A percentile compares a stretch with the other conserved stretches of the same genome.
These are phyloP conservation scores for Collybia mongolica DNA, from an alignment of 768 basidiomycete genomes.

Conservation along the genomic window DNA sequence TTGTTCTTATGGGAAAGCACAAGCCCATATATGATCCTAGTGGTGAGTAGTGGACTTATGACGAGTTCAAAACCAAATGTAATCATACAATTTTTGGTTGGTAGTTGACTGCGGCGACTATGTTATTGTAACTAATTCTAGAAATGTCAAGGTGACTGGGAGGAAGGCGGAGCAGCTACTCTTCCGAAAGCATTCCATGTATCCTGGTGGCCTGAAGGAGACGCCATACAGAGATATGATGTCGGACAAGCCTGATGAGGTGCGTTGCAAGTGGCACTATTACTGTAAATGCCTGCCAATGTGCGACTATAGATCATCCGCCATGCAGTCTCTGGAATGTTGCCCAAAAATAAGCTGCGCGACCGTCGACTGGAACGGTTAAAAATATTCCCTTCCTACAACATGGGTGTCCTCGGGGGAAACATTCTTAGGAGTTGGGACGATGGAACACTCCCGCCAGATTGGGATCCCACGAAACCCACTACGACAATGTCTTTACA, in stretches of 20 bases:
- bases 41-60: constrained; percentile 44
- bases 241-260: constrained; percentile 85
- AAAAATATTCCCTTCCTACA: constrained; percentile 80
- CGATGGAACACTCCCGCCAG: constrained; percentile 64
- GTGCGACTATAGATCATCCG: constrained; percentile 73
- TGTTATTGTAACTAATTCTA: constrained; percentile 90
- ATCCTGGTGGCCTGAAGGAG: constrained; percentile 91
- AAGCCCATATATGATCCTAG: constrained; percentile 96
- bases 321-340: constrained; percentile 95
- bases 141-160: constrained; percentile 83
- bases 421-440: constrained; percentile 87
- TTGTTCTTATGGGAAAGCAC: constrained; percentile 98
- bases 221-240: constrained; percentile 84
- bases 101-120: constrained; percentile 98
- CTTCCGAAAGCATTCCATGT: constrained; percentile 91
- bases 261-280: constrained; percentile 35
- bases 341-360: constrained; percentile 96
- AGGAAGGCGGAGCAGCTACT: constrained; percentile 84
- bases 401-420: constrained; percentile 72
- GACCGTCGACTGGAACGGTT: constrained; percentile 85
- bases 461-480: constrained; percentile 40
- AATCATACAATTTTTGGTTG: neutral
- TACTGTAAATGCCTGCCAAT: neutral
- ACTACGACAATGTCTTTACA: constrained; percentile 38
- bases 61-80: no score